Evolutionary conservation across 352 stramenopile species (phyloP), one percentile per base, ranked within the genome.

Genomic region (Phytophthora sojae): DNA sequence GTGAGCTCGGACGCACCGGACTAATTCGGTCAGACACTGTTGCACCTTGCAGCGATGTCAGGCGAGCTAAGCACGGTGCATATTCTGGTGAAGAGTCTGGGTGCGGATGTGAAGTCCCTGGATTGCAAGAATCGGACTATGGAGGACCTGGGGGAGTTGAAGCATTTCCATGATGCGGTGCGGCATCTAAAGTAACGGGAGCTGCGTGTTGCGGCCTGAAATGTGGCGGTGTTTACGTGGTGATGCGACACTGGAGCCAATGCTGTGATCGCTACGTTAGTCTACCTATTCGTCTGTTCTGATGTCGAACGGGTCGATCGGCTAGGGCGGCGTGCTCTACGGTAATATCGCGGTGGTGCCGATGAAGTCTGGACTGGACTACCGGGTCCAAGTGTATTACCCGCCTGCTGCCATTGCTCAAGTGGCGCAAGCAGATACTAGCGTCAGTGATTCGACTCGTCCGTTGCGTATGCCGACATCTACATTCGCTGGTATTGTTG

Each of bases 21-120:
- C 47, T 70, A 75, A 0, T 96, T 87, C 58, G 88, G 89, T 2
- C 88, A 95, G 73, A 94, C 85, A n/a, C 89, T 88, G 12, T 59
- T 96, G 68, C 89, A 96, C 62, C 80, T 96, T 29, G 89, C 89
- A 6, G 86, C 89, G 0, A 92, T 93, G 83, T 77, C 85, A 19
- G 89, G 89, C 3, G 80, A 93, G 49, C 72, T 92, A 7, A 69
- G 70, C 2, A 91, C 83, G 0, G 88, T 96, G 9, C 81, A 95
- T 68, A 95, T 86, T 59, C 72, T 96, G 0, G 82, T 95, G 0
- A 84, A 96, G 71, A 88, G 88, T 51, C 70, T 95, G 26, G 86
- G 95, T 51, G 86, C 80, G 11, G 77, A 92, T 58, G 55, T 94
- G 21, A 49, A 70, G 0, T 75, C 76, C 0, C 47, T 77, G 35